Conservation (phyloP, 139 green algal genomes). For the Micromonas pusilla region DNA sequence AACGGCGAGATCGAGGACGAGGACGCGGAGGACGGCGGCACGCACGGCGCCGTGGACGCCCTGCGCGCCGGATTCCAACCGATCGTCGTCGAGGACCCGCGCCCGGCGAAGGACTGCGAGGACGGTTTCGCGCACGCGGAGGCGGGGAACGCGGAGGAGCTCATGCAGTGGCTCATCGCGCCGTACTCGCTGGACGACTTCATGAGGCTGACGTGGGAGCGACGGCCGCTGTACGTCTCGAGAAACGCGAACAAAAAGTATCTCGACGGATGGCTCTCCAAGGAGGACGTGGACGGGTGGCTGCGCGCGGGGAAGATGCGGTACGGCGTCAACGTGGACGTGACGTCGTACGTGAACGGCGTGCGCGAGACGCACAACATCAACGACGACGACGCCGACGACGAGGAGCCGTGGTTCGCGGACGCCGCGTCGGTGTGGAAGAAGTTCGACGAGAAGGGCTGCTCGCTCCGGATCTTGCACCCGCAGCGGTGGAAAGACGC, state of each 20-base stretch:
- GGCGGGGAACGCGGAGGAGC: neutral
- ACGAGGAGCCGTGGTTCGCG: constrained; percentile 29
- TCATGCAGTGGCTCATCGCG: constrained; percentile 11
- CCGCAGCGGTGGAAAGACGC: constrained; percentile 44
- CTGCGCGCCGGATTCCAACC: neutral
- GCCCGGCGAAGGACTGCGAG: neutral
- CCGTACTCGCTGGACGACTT: neutral
- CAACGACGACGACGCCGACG: constrained; percentile 38
- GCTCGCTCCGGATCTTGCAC: constrained; percentile 52
- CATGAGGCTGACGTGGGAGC: neutral
- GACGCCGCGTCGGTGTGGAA: constrained; percentile 47
- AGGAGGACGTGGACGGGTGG: constrained; percentile 46
- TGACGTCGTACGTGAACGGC: constrained; percentile 45
- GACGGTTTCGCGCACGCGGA: neutral
- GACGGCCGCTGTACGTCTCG: neutral
- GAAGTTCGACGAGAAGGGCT: constrained; percentile 42
- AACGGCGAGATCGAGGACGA: constrained; percentile 1
- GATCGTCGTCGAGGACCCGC: neutral
- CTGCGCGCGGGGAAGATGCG: constrained; percentile 37
- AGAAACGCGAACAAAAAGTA: constrained; percentile 12
- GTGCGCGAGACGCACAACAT: constrained; percentile 43
- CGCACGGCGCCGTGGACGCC: neutral
- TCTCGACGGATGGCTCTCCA: constrained; percentile 34
- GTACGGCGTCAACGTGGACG: constrained; percentile 61
- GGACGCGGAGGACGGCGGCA: neutral